phyloP scores from a whole-genome alignment of 1,284 basidiomycete species.

The Cerrena zonata region DNA sequence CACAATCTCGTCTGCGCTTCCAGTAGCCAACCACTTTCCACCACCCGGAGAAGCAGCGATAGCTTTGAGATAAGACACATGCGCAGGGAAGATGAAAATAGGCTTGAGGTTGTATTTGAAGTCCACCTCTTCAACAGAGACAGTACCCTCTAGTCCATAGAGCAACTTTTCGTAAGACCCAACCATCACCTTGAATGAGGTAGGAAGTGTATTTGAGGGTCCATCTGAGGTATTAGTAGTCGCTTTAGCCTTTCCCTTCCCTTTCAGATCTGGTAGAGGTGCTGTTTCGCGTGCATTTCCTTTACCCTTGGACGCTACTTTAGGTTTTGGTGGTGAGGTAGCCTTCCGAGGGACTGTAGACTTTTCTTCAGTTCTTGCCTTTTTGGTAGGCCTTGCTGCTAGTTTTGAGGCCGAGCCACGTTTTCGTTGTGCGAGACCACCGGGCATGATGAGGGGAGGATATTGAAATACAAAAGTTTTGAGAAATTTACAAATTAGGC shows the following conservation, averaged over 20 bases:
- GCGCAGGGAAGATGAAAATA: slow-evolving; percentile 93
- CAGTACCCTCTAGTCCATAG: slow-evolving; percentile 79
- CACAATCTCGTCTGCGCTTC: slow-evolving; percentile 89
- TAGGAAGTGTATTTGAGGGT: slow-evolving; percentile 25
- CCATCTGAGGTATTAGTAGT: slow-evolving; percentile 12
- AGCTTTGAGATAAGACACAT: slow-evolving; percentile 87
- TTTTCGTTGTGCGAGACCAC: not conserved
- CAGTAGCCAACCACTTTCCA: slow-evolving; percentile 93
- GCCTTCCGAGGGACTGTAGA: slow-evolving; percentile 8
- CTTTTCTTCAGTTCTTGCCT: slow-evolving; percentile 6
- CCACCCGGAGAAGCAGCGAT: slow-evolving; percentile 80
- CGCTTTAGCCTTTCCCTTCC: slow-evolving; percentile 14
- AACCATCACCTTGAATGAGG: slow-evolving; percentile 78
- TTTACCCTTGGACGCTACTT: not conserved
- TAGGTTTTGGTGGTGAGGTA: slow-evolving; percentile 7
- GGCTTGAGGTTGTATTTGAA: slow-evolving; percentile 60
- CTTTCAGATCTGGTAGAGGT: slow-evolving; percentile 7
- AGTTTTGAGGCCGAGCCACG: slow-evolving; percentile 1
- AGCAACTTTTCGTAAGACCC: slow-evolving; percentile 95
- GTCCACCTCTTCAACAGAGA: slow-evolving; percentile 34
- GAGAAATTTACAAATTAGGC: not conserved
- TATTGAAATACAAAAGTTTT: not conserved
- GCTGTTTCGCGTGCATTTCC: not conserved
- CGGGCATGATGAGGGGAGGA: not conserved
- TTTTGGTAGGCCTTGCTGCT: slow-evolving; percentile 7